Evolutionary conservation across 768 basidiomycete species (phyloP).

Genomic region (Panaeolus papilionaceus): DNA sequence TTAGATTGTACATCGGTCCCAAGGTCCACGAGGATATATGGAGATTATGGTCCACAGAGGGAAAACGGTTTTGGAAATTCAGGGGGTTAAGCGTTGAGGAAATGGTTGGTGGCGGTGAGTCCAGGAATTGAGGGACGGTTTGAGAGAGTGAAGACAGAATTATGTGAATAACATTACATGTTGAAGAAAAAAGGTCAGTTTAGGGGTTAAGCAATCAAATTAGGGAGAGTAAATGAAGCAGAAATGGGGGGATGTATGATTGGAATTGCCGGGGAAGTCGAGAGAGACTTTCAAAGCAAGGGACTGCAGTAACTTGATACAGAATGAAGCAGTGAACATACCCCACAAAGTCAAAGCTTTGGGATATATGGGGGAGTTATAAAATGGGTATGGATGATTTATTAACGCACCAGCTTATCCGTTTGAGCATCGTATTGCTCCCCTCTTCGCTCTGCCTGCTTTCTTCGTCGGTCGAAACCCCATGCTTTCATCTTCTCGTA

Average conservation of each 20-base stretch:
- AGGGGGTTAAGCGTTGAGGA: not conserved
- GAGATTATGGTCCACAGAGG: not conserved
- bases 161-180: no score
- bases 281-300: not conserved
- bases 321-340: not conserved
- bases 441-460: slow-evolving; percentile 64
- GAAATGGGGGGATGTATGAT: not conserved
- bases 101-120: no score
- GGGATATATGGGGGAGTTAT: not conserved
- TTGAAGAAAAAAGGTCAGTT: not conserved
- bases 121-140: no score
- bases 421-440: slow-evolving; percentile 70
- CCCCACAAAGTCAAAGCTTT: not conserved
- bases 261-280: not conserved
- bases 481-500: slow-evolving; percentile 96
- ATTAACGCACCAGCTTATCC: slow-evolving; percentile 81
- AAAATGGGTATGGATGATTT: not conserved
- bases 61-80: not conserved
- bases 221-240: no score
- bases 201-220: no score
- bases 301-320: not conserved
- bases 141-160: no score
- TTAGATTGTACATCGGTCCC: not conserved
- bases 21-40: slow-evolving; percentile 6
- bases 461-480: slow-evolving; percentile 82